A percentile compares a stretch with the other conserved stretches of the same genome.
Conservation (phyloP, 2,329 filamentous ascomycete species). For the Hortaea werneckii region DNA sequence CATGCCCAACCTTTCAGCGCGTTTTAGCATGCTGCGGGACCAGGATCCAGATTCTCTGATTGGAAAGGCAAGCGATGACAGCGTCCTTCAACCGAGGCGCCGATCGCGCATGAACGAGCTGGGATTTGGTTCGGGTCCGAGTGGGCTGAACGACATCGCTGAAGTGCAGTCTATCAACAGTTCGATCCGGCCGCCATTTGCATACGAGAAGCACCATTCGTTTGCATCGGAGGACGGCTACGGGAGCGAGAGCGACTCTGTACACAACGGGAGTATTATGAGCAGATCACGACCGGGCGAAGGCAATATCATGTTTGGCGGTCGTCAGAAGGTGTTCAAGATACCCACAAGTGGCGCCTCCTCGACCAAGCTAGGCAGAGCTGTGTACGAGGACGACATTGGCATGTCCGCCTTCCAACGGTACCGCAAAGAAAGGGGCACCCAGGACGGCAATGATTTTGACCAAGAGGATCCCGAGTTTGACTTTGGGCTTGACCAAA, state of each 20-base stretch:
- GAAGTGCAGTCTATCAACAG: slow-evolving; percentile 75
- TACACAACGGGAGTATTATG: slow-evolving; percentile 62
- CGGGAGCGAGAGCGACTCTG: slow-evolving; percentile 55
- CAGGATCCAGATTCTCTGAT: slow-evolving; percentile 83
- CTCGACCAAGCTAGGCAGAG: slow-evolving; percentile 47
- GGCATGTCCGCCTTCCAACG: slow-evolving; percentile 74
- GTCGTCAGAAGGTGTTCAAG: slow-evolving; percentile 90
- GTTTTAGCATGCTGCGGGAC: slow-evolving; percentile 93
- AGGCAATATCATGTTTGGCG: slow-evolving; percentile 88
- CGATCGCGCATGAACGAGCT: slow-evolving; percentile 70
- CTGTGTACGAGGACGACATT: slow-evolving; percentile 80
- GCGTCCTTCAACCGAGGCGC: slow-evolving; percentile 73
- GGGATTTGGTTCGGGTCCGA: slow-evolving; percentile 42
- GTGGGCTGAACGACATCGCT: slow-evolving; percentile 65
- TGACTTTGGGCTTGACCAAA: slow-evolving; percentile 25
- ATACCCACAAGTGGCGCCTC: slow-evolving; percentile 47
- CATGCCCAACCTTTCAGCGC: slow-evolving; percentile 87
- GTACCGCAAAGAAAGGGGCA: slow-evolving; percentile 47
- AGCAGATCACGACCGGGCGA: slow-evolving; percentile 70
- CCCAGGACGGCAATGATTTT: slow-evolving; percentile 30
- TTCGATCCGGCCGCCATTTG: slow-evolving; percentile 48
- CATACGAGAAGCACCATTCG: slow-evolving; percentile 52
- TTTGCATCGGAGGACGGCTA: slow-evolving; percentile 52
- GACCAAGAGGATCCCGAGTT: slow-evolving; percentile 20
- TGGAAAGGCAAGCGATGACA: slow-evolving; percentile 92